phyloP scores from a whole-genome alignment of 257 asterid species.

The Linaria vulgaris region DNA sequence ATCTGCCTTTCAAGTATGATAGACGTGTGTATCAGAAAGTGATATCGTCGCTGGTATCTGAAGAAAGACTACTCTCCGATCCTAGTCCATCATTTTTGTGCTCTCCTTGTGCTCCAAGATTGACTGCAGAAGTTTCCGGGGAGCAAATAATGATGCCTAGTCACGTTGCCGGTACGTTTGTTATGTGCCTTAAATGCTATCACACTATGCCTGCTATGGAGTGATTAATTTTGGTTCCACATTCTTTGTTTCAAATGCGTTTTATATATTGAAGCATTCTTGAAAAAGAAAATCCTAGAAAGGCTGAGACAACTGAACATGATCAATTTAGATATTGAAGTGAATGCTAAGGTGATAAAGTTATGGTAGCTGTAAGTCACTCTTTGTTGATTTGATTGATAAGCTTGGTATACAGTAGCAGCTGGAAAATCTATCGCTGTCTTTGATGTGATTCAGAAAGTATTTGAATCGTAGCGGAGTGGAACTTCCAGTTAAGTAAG shows the following conservation, averaged over 20 bases:
- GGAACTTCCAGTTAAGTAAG: conserved; percentile 1
- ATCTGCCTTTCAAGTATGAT: background rate
- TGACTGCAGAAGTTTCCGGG: conserved; percentile 8
- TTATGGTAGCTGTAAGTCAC: too few relatives aligned
- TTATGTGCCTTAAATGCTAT: background rate
- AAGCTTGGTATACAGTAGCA: too few relatives aligned
- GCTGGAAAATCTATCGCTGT: background rate
- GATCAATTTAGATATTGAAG: background rate
- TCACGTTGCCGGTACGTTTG: conserved; percentile 17
- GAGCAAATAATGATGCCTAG: conserved; percentile 6
- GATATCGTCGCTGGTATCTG: background rate
- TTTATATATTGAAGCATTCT: background rate
- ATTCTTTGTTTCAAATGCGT: background rate
- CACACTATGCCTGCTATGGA: background rate
- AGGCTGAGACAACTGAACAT: conserved; percentile 5
- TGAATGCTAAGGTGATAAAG: background rate
- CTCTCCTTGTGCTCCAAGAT: conserved; percentile 19
- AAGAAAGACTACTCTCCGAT: conserved; percentile 5
- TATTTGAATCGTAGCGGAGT: conserved; percentile 4
- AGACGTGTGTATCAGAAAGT: background rate
- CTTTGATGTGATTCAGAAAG: background rate
- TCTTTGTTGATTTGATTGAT: too few relatives aligned
- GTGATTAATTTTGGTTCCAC: background rate
- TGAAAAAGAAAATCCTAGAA: background rate
- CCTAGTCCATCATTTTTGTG: background rate